Conservation (phyloP, 2,329 filamentous ascomycete genomes). For the Fusarium sterilihyphosum region DNA sequence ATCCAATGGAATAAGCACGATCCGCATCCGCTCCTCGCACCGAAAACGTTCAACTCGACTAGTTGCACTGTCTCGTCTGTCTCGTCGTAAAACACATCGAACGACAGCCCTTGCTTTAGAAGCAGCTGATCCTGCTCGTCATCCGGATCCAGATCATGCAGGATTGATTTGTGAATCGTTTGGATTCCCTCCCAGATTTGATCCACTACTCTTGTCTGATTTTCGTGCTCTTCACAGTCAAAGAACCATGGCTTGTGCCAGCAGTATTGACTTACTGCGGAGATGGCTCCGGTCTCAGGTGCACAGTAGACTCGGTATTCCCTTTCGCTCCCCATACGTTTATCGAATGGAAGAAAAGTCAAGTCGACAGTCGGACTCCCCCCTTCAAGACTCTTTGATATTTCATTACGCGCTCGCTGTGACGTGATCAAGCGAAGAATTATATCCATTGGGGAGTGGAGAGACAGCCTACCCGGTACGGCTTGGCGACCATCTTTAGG, state of each 20-base stretch:
- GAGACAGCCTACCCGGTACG: slow-evolving; percentile 35
- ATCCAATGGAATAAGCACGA: slow-evolving; percentile 59
- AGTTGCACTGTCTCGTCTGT: slow-evolving; percentile 38
- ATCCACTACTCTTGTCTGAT: slow-evolving; percentile 29
- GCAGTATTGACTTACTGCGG: slow-evolving; percentile 53
- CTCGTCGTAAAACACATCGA: slow-evolving; percentile 54
- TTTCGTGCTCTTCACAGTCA: background rate
- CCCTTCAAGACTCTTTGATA: slow-evolving; percentile 41
- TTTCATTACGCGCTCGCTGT: slow-evolving; percentile 47
- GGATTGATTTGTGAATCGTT: slow-evolving; percentile 7
- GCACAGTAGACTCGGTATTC: slow-evolving; percentile 58
- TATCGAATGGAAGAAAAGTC: slow-evolving; percentile 54
- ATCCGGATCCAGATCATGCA: background rate
- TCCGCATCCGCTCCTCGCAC: slow-evolving; percentile 55
- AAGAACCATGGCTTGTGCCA: slow-evolving; percentile 52
- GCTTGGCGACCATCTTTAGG: slow-evolving; percentile 52
- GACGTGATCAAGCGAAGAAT: slow-evolving; percentile 53
- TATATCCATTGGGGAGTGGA: slow-evolving; percentile 48
- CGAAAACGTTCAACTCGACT: slow-evolving; percentile 59
- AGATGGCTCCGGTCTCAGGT: slow-evolving; percentile 45
- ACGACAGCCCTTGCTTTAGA: slow-evolving; percentile 53
- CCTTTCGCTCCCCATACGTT: slow-evolving; percentile 48
- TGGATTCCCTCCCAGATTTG: slow-evolving; percentile 12
- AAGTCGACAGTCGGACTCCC: slow-evolving; percentile 41
- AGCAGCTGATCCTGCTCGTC: slow-evolving; percentile 44